Evolutionary conservation across 2,329 filamentous ascomycete genomes (phyloP), one percentile per base, ranked within the genome.

Genomic region (Epichloe sp.): DNA sequence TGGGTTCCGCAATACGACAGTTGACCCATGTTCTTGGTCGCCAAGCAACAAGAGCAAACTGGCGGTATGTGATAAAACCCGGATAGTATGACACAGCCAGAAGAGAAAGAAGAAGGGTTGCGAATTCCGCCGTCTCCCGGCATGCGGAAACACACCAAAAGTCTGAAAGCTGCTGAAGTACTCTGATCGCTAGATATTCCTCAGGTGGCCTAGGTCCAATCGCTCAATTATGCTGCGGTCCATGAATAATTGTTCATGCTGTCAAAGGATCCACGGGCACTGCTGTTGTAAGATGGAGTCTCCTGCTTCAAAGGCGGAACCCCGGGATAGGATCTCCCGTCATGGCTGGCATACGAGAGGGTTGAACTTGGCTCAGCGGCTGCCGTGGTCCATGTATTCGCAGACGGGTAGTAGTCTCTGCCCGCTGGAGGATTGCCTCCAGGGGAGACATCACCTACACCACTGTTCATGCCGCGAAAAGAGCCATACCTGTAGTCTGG

Each of bases 401-500:
- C 63, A 0, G 76, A 65, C 3, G 76, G 72, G 54, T 78, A 80
- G 58, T 79, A 79, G 52, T 80, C 77, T 42, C 76, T 68, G 4
- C 68, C 62, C 3, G 58, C 56, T 26, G 60, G 56, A 12, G 63
- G 55, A 23, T 60, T 58, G 14, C 55, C 58, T 19, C 65, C 58
- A 8, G 63, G 61, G 6, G 65, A 56, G 5, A 63, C 65, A 31
- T 70, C 67, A 41, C 59, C 60, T 43, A 67, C 52, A 41, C 57
- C 60, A 6, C 57, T 51, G 46, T 56, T 60, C 6, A 65, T 60
- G 4, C 61, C 54, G 12, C 62, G 59, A 52, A 67, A 70, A 2
- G 76, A 70, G 3, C 75, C 73, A 55, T 80, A 81, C 49, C 78
- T 72, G 60, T 81, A 81, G 58, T 81, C 78, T 0, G 75, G 66